Evolutionary conservation across 148 eudicot species (phyloP).

Genomic region (Dysphania ambrosioides): DNA sequence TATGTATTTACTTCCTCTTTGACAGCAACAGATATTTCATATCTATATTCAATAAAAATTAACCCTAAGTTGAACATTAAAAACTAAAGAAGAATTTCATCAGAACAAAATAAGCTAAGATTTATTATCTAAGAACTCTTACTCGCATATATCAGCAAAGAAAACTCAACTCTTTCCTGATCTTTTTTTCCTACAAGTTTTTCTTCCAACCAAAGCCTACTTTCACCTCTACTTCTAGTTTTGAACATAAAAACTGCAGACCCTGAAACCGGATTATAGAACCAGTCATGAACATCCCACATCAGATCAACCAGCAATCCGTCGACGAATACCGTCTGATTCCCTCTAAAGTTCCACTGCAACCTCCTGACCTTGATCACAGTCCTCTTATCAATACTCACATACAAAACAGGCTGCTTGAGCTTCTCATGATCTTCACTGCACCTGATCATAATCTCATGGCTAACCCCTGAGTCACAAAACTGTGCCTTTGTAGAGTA

Average conservation of each 20-base stretch:
- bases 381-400: slow-evolving; percentile 59
- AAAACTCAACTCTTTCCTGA: slow-evolving; percentile 47
- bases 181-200: slow-evolving; percentile 41
- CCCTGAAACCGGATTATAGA: slow-evolving; percentile 40
- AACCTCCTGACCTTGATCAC: slow-evolving; percentile 67
- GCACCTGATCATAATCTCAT: slow-evolving; percentile 61
- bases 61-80: not conserved
- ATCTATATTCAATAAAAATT: slow-evolving; percentile 17
- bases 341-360: slow-evolving; percentile 91
- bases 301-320: slow-evolving; percentile 75
- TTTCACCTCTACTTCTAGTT: slow-evolving; percentile 71
- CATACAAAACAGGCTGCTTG: slow-evolving; percentile 54
- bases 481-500: slow-evolving; percentile 60
- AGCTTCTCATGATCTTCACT: slow-evolving; percentile 46
- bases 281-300: slow-evolving; percentile 99
- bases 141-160: slow-evolving; percentile 69
- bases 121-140: slow-evolving; percentile 33
- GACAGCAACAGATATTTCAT: not conserved
- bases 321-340: slow-evolving; percentile 75
- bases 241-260: slow-evolving; percentile 81
- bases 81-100: not conserved
- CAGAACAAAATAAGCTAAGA: not conserved
- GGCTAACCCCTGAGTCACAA: slow-evolving; percentile 43
- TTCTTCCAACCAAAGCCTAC: slow-evolving; percentile 79
- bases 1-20: slow-evolving; percentile 16